Evolutionary conservation across 2,329 filamentous ascomycete genomes (phyloP).

Genomic region (Cladosporium sp.): DNA sequence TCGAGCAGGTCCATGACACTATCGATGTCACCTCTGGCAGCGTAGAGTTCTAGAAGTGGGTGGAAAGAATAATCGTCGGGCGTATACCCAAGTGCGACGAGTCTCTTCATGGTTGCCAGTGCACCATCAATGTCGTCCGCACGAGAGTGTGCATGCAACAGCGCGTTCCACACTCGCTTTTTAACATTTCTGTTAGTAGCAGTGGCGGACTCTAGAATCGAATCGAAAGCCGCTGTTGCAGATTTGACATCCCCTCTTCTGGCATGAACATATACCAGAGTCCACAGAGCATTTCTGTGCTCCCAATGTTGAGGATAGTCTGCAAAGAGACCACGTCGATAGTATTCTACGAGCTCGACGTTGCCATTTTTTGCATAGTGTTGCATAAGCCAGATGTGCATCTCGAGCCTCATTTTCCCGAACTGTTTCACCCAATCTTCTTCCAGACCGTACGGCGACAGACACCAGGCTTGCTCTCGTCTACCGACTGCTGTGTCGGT

Average conservation of each 20-base stretch:
- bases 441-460: constrained; percentile 20
- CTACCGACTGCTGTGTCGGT: neutral
- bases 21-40: constrained; percentile 70
- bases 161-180: constrained; percentile 69
- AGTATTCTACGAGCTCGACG: constrained; percentile 35
- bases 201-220: constrained; percentile 45
- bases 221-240: constrained; percentile 62
- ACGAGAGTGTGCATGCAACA: constrained; percentile 70
- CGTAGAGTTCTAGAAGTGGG: constrained; percentile 71
- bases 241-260: constrained; percentile 63
- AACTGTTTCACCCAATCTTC: constrained; percentile 31
- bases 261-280: constrained; percentile 71
- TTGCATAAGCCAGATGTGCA: constrained; percentile 8
- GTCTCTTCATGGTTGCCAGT: constrained; percentile 61
- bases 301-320: constrained; percentile 26
- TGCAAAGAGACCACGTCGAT: constrained; percentile 34
- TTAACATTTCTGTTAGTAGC: constrained; percentile 46
- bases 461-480: constrained; percentile 1
- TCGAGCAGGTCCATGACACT: constrained; percentile 66
- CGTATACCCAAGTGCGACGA: constrained; percentile 48
- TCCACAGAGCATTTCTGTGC: constrained; percentile 34
- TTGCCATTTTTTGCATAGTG: constrained; percentile 39
- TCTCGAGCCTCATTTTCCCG: constrained; percentile 27
- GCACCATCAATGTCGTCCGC: constrained; percentile 67
- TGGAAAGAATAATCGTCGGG: constrained; percentile 68